Evolutionary conservation across 306 rosid genomes (phyloP), one percentile per base, ranked within the genome.

Genomic region (Begonia masoniana): DNA sequence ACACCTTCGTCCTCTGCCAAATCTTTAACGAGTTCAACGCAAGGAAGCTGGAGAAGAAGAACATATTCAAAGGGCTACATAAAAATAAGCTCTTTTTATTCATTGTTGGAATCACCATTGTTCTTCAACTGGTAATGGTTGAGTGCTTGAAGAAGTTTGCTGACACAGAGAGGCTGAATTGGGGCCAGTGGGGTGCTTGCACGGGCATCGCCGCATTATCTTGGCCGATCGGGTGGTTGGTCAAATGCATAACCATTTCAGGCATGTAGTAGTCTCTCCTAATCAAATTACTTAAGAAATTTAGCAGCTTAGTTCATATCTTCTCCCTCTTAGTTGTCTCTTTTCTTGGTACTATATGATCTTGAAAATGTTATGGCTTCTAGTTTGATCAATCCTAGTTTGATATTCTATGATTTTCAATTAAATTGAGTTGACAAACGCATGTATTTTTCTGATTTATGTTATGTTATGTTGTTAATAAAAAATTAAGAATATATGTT

Each of bases 21-120:
- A 39, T 65, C 41, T 65, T 65, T 54, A 58, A 65, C 12, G 63
- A 65, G 35, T 65, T 65, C 47, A 65, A 58, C n/a, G 64, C 70
- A 58, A 65, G 64, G 58, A 65, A 58, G 58, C 39, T 65, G 26
- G 64, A 65, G 54, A 58, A 57, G 70, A 65, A 65, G 70, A 65
- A 65, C 36, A 19, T 65, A 17, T 65, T 58, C 9, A 10, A 17
- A 31, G 70, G 70, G 54, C n/a, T 65, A 35, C 47, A 24, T 23
- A 51, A 43, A 36, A 65, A 61, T 53, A 65, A 65, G 63, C 14
- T 58, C 13, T 65, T 57, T 58, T 43, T 65, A 60, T 50, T 16
- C 36, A 65, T 65, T 13, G 45, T 65, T 51, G 43, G 43, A 31
- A 58, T 65, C 17, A 65, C 70, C 26, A 5, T 65, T 4, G 63